These are phyloP conservation scores for Tetrahymena thermophila DNA, from an alignment of 73 alveolate genomes.

Conservation along the genomic window DNA sequence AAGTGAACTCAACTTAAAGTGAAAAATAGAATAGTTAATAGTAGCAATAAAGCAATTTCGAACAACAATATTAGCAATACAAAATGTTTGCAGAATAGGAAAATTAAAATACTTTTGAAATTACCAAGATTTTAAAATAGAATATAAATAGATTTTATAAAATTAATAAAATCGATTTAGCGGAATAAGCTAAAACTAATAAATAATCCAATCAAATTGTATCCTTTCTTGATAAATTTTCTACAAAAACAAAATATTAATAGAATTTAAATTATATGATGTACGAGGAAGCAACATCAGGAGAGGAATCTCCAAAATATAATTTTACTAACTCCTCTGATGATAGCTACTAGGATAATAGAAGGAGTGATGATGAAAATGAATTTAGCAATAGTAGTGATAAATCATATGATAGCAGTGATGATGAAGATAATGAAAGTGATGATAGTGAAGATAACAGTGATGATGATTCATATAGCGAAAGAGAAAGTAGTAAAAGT, in stretches of 20 bases:
- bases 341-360: not conserved
- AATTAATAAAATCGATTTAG: not conserved
- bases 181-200: not conserved
- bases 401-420: not conserved
- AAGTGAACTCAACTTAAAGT: not conserved
- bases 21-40: not conserved
- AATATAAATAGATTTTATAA: not conserved
- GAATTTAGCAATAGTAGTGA: not conserved
- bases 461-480: not conserved
- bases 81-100: not conserved
- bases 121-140: not conserved
- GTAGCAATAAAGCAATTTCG: not conserved
- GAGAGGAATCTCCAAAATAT: not conserved
- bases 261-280: not conserved
- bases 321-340: not conserved
- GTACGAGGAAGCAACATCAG: not conserved
- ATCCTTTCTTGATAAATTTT: not conserved
- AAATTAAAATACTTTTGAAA: not conserved
- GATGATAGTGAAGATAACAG: not conserved
- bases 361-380: not conserved
- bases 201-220: not conserved
- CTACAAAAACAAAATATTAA: not conserved
- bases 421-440: not conserved
- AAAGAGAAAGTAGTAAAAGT: not conserved
- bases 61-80: not conserved